Evolutionary conservation across 2,329 filamentous ascomycete genomes (phyloP).

Genomic region (Aureobasidium uvarum): DNA sequence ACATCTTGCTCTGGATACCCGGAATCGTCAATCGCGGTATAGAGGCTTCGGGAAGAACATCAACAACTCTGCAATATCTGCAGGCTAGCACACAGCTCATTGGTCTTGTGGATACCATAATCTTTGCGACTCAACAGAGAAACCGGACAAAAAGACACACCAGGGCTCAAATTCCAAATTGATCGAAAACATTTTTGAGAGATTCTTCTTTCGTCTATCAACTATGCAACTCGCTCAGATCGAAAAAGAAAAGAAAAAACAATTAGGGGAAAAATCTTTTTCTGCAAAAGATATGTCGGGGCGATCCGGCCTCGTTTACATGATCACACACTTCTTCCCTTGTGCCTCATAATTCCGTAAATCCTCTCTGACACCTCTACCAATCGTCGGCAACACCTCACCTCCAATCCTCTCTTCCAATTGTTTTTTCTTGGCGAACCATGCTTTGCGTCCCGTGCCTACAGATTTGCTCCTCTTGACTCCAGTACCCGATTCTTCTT

Average conservation of each 20-base stretch:
- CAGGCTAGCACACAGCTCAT: no score
- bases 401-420: conserved; percentile 6
- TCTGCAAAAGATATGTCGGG: background rate
- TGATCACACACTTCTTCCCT: conserved; percentile 29
- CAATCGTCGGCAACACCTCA: background rate
- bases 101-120: no score
- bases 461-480: conserved; percentile 12
- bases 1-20: conserved; percentile 39
- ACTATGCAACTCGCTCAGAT: no score
- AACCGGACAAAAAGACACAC: no score
- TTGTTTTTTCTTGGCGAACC: conserved; percentile 25
- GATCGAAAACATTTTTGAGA: no score
- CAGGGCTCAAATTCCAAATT: no score
- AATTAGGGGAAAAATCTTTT: no score
- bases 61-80: no score
- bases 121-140: no score
- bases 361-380: conserved; percentile 25
- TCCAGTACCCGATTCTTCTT: conserved; percentile 17
- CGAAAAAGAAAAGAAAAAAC: no score
- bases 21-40: conserved; percentile 26
- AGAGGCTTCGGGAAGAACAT: background rate
- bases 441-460: conserved; percentile 2
- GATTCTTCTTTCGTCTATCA: no score
- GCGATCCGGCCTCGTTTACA: conserved; percentile 11
- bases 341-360: conserved; percentile 22